A percentile compares a stretch with the other conserved stretches of the same genome.
Evolutionary conservation across 2,329 filamentous ascomycete species (phyloP).

Genomic region (Botrytis cinerea): DNA sequence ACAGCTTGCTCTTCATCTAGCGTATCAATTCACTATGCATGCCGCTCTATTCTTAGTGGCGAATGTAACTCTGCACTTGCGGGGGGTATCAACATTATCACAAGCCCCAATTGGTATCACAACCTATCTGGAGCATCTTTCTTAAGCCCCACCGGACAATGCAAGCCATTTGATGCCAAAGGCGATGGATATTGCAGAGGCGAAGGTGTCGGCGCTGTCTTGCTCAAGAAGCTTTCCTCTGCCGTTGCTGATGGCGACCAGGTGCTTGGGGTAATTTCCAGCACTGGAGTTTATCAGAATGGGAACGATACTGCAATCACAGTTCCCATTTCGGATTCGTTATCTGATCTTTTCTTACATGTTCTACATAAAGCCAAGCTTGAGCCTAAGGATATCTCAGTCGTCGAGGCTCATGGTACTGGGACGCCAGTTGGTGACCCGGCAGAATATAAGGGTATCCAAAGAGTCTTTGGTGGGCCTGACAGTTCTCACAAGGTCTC

Average conservation of each 20-base stretch:
- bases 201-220: constrained; percentile 51
- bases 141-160: constrained; percentile 19
- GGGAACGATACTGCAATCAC: constrained; percentile 59
- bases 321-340: constrained; percentile 50
- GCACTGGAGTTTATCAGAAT: constrained; percentile 56
- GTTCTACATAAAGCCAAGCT: constrained; percentile 20
- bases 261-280: constrained; percentile 57
- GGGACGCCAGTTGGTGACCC: constrained; percentile 32
- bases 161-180: constrained; percentile 47
- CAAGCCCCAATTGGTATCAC: constrained; percentile 1
- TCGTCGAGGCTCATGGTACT: constrained; percentile 31
- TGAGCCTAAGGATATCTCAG: constrained; percentile 17
- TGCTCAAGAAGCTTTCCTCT: constrained; percentile 47
- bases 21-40: constrained; percentile 41
- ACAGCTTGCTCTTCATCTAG: constrained; percentile 45
- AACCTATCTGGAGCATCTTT: constrained; percentile 15
- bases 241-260: constrained; percentile 49
- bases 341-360: constrained; percentile 35
- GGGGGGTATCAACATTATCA: constrained; percentile 12
- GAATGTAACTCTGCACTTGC: constrained; percentile 21
- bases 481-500: neutral
- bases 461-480: constrained; percentile 22
- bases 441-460: constrained; percentile 26
- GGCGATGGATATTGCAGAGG: constrained; percentile 58
- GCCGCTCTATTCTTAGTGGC: constrained; percentile 29